phyloP scores from a whole-genome alignment of 352 stramenopile species.

The Sclerospora graminicola region DNA sequence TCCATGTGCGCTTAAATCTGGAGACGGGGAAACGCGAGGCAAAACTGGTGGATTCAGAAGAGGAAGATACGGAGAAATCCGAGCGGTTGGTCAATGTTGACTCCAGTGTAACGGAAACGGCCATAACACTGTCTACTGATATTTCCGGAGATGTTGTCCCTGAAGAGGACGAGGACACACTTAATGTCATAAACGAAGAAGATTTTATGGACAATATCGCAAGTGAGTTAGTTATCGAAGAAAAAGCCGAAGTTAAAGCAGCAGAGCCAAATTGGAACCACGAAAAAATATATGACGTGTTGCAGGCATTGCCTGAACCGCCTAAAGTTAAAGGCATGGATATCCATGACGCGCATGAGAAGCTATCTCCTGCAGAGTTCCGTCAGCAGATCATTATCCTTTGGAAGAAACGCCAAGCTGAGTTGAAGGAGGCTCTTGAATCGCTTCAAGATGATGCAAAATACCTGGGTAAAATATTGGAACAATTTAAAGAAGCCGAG shows the following conservation, averaged over 20 bases:
- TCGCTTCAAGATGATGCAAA: conserved; percentile 76
- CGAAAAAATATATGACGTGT: conserved; percentile 80
- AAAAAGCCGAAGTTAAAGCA: conserved; percentile 22
- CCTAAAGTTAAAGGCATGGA: conserved; percentile 67
- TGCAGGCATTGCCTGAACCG: conserved; percentile 66
- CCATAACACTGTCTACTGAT: conserved; percentile 47
- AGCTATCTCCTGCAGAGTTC: conserved; percentile 61
- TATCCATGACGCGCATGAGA: conserved; percentile 60
- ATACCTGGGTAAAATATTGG: conserved; percentile 60
- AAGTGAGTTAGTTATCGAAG: neutral
- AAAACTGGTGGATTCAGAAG: conserved; percentile 57
- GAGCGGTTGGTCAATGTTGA: conserved; percentile 30
- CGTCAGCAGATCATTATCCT: conserved; percentile 60
- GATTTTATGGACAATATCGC: conserved; percentile 3
- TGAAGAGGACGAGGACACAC: conserved; percentile 14
- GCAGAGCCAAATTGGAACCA: conserved; percentile 67
- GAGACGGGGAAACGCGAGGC: conserved; percentile 74
- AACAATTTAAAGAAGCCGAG: conserved; percentile 57
- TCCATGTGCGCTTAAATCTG: conserved; percentile 76
- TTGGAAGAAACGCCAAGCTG: conserved; percentile 73
- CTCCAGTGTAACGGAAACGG: conserved; percentile 21
- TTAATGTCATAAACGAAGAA: conserved; percentile 11
- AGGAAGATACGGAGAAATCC: conserved; percentile 14
- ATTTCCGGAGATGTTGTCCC: conserved; percentile 36
- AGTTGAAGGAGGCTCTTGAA: conserved; percentile 68